phyloP scores from a whole-genome alignment of 1,284 basidiomycete species.

The Irpex sp. region DNA sequence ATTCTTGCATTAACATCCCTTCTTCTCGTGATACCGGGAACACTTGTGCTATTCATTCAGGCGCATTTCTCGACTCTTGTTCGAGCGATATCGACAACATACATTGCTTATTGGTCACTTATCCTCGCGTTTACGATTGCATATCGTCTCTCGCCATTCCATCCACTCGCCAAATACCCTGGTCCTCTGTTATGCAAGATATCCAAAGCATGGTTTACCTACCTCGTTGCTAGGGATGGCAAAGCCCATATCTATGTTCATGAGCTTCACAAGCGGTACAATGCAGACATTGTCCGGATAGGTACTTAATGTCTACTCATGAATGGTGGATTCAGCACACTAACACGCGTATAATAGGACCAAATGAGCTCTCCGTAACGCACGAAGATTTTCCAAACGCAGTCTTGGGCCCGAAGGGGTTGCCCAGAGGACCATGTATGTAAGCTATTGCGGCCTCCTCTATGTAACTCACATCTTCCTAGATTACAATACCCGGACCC shows the following conservation, averaged over 20 bases:
- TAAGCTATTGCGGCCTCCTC: background rate
- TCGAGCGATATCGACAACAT: background rate
- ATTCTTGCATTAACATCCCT: background rate
- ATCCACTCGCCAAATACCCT: constrained; percentile 12
- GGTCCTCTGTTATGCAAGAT: constrained; percentile 8
- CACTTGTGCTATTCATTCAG: background rate
- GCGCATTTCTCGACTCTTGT: background rate
- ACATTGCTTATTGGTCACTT: background rate
- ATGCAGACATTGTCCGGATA: constrained; percentile 12
- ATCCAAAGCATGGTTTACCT: constrained; percentile 8
- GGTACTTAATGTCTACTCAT: constrained; percentile 2
- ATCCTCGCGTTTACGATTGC: background rate
- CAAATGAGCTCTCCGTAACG: constrained; percentile 14
- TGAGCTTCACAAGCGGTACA: constrained; percentile 7
- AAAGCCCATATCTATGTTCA: background rate
- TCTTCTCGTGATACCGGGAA: background rate
- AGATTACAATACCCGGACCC: constrained; percentile 15
- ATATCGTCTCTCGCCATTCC: constrained; percentile 14
- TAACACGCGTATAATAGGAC: constrained; percentile 3
- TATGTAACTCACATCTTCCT: background rate
- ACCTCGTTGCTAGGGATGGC: background rate
- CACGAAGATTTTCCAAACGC: constrained; percentile 5
- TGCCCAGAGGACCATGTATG: constrained; percentile 15
- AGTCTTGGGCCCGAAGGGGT: constrained; percentile 9
- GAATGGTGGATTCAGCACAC: too few relatives aligned